These are phyloP conservation scores for Exobasidium rhododendri DNA, from an alignment of 1,284 basidiomycete genomes.

Conservation along the genomic window DNA sequence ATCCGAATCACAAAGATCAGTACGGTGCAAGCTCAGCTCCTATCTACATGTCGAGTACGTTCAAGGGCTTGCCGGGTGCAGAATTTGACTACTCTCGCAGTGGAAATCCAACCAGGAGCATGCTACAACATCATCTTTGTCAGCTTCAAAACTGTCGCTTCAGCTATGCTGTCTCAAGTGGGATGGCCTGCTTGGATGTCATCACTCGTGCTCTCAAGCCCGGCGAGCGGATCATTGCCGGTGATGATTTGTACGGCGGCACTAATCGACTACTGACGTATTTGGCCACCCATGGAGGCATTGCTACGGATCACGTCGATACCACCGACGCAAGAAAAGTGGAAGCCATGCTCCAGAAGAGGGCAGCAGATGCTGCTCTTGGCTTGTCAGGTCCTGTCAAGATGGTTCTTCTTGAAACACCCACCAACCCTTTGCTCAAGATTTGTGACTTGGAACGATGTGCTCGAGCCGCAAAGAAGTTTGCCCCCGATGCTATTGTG, in stretches of 20 bases:
- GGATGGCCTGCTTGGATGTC: constrained; percentile 96
- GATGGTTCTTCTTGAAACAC: constrained; percentile 76
- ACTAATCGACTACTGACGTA: constrained; percentile 94
- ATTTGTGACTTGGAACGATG: constrained; percentile 76
- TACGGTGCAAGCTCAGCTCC: constrained; percentile 90
- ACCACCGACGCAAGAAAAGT: constrained; percentile 69
- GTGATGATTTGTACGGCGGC: constrained; percentile 96
- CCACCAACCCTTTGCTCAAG: constrained; percentile 95
- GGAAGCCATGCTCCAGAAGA: constrained; percentile 35
- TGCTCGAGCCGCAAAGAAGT: constrained; percentile 40
- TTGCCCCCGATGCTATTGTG: constrained; percentile 48
- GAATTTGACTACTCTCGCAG: constrained; percentile 88
- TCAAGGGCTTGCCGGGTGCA: constrained; percentile 86
- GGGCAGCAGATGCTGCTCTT: constrained; percentile 32
- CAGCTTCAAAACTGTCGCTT: constrained; percentile 60
- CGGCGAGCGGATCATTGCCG: constrained; percentile 89
- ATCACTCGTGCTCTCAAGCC: constrained; percentile 91
- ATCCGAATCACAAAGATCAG: constrained; percentile 82
- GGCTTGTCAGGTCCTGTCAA: constrained; percentile 36
- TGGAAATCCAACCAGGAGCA: constrained; percentile 84
- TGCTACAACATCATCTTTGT: constrained; percentile 52
- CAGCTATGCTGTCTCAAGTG: constrained; percentile 86
- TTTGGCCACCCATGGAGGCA: constrained; percentile 79
- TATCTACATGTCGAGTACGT: constrained; percentile 96
- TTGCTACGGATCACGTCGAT: constrained; percentile 89